Conservation (phyloP, 805 yeast species). For the Candida ipomoeae region DNA sequence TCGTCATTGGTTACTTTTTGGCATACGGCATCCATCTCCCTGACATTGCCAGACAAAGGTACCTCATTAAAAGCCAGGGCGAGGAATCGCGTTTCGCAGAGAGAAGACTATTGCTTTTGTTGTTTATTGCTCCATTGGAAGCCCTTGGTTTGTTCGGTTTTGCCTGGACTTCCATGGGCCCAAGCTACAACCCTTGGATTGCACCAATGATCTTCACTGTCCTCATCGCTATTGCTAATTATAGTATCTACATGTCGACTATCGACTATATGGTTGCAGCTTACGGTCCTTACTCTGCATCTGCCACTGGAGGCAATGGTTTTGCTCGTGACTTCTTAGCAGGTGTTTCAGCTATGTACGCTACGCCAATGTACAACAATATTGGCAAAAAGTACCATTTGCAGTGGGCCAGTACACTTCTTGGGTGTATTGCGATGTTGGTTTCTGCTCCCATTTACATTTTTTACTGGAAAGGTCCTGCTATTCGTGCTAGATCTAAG, state of each 20-base stretch:
- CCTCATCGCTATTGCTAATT: slow-evolving; percentile 39
- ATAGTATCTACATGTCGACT: slow-evolving; percentile 41
- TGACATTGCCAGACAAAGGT: slow-evolving; percentile 29
- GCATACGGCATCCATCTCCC: slow-evolving; percentile 33
- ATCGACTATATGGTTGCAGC: slow-evolving; percentile 42
- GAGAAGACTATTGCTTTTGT: slow-evolving; percentile 28
- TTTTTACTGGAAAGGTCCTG: slow-evolving; percentile 40
- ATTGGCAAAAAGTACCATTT: slow-evolving; percentile 27
- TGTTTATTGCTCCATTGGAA: slow-evolving; percentile 36
- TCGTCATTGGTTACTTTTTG: slow-evolving; percentile 32
- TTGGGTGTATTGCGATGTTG: slow-evolving; percentile 31
- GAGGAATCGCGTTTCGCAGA: slow-evolving; percentile 26
- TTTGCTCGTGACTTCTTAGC: slow-evolving; percentile 40
- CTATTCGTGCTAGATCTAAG: slow-evolving; percentile 28
- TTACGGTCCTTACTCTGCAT: slow-evolving; percentile 40
- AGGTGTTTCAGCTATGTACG: slow-evolving; percentile 36
- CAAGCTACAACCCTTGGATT: slow-evolving; percentile 35
- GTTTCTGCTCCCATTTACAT: slow-evolving; percentile 36
- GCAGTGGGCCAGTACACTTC: slow-evolving; percentile 38
- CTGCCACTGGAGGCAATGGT: slow-evolving; percentile 43
- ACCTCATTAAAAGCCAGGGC: slow-evolving; percentile 20
- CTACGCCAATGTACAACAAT: slow-evolving; percentile 35
- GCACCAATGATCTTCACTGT: slow-evolving; percentile 37
- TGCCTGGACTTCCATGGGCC: slow-evolving; percentile 42
- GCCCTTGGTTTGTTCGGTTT: slow-evolving; percentile 39